A percentile compares a stretch with the other conserved stretches of the same genome.
These are phyloP conservation scores for Chrysopogon serrulatus DNA, from an alignment of 176 grass and related monocot genomes.

Conservation along the genomic window DNA sequence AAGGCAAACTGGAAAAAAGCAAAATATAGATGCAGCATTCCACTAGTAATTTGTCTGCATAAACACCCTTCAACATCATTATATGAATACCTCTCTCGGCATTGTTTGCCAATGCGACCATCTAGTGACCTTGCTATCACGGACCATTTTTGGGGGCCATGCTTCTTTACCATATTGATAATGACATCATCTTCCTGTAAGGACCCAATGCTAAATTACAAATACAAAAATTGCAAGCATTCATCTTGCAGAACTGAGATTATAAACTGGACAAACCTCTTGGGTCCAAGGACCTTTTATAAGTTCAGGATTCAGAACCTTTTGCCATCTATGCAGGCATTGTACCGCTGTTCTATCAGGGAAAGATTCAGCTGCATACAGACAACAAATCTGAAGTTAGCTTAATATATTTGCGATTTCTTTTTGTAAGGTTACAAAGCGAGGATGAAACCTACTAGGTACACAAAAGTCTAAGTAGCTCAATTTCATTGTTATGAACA, in stretches of 20 bases:
- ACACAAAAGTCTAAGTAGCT: background rate
- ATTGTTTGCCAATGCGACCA: conserved; percentile 97
- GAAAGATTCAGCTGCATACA: conserved; percentile 65
- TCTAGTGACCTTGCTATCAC: conserved; percentile 73
- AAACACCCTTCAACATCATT: conserved; percentile 7
- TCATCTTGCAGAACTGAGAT: conserved; percentile 1
- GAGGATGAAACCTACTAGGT: background rate
- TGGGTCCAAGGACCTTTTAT: conserved; percentile 78
- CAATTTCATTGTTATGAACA: conserved; percentile 9
- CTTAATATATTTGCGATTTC: background rate
- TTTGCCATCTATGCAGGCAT: conserved; percentile 84
- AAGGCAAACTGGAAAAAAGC: too few species aligned
- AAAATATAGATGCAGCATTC: background rate
- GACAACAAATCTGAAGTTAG: conserved; percentile 27
- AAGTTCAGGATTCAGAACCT: conserved; percentile 82
- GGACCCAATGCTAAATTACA: conserved; percentile 7
- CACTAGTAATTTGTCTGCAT: conserved; percentile 8
- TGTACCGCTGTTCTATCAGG: conserved; percentile 69
- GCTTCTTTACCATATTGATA: conserved; percentile 70
- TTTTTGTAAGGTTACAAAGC: background rate
- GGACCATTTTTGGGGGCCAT: conserved; percentile 88
- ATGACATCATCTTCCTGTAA: conserved; percentile 87
- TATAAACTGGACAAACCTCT: conserved; percentile 58
- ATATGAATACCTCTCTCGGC: conserved; percentile 77
- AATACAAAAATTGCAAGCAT: background rate